Conservation (phyloP, 1,284 basidiomycete genomes). For the Ceratobasidium sp. region DNA sequence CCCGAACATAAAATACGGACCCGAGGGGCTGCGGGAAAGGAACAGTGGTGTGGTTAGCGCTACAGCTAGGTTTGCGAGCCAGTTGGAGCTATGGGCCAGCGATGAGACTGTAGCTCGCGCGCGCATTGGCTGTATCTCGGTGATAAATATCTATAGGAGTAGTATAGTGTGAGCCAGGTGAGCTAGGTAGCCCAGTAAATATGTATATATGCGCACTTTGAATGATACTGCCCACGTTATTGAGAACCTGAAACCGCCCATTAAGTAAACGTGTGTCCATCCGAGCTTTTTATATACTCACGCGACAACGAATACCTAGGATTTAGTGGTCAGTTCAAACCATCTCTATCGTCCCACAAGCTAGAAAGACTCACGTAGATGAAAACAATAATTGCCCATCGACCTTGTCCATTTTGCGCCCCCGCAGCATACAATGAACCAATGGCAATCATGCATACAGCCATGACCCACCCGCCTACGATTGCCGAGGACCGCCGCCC, state of each 20-base stretch:
- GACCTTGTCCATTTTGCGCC: slow-evolving; percentile 53
- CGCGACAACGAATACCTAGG: slow-evolving; percentile 44
- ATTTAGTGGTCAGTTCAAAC: neutral
- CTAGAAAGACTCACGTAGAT: slow-evolving; percentile 56
- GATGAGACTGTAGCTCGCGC: slow-evolving; percentile 57
- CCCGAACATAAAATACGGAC: slow-evolving; percentile 64
- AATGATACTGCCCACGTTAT: slow-evolving; percentile 58
- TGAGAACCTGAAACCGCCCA: slow-evolving; percentile 52
- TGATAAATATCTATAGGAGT: slow-evolving; percentile 55
- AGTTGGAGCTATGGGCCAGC: slow-evolving; percentile 58
- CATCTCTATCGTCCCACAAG: neutral
- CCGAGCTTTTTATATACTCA: neutral
- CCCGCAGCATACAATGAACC: slow-evolving; percentile 60
- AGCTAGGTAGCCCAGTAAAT: neutral
- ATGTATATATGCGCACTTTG: slow-evolving; percentile 37
- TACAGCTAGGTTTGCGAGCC: slow-evolving; percentile 61
- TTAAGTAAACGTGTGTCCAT: slow-evolving; percentile 54
- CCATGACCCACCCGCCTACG: slow-evolving; percentile 60
- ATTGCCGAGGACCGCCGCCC: slow-evolving; percentile 61
- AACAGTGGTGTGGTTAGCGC: slow-evolving; percentile 63
- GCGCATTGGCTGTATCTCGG: slow-evolving; percentile 60
- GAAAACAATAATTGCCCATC: slow-evolving; percentile 61
- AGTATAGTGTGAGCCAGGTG: neutral
- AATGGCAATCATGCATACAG: slow-evolving; percentile 58
- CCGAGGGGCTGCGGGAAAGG: slow-evolving; percentile 59